Base-by-base conservation (phyloP, 345 rosid genomes). In the Diplotaxis tenuifolia region DNA sequence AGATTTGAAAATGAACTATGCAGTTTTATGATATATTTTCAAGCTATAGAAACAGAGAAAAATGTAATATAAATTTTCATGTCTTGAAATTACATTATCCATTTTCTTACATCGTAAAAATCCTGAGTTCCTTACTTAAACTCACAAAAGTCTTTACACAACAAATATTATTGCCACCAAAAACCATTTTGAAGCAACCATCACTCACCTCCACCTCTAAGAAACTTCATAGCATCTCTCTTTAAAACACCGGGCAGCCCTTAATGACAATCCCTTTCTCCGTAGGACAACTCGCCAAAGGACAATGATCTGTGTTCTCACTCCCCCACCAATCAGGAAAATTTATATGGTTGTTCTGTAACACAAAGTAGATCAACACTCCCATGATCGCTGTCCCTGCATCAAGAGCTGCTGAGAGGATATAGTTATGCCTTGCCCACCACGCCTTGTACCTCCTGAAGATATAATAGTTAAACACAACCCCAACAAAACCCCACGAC, bases 361-460 rank as follows among this genome's bases (percentile, higher is more conserved):
- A 84, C 7, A 77, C 9, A 15, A 87, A 83, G 68, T 62, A 90
- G 15, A 92, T 74, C 50, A 88, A 14, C 6, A 90, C 68, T 34
- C 80, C 95, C 93, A 88, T 84, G 69, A 85, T 79, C 1, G 95
- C 95, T 31, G 88, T 62, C n/a, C 95, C 95, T 9, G 87, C 96
- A 78, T 88, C 95, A 53, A 92, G 29, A 55, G 50, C 50, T 2
- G 50, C 50, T 5, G 50, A 42, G 1, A 42, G 50, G 2, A 42
- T 42, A 0, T 42, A 42, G 50, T 42, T 42, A 42, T 42, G 50
- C 18, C 50, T 42, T n/a, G 50, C 50, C 50, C 50, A 42, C 50
- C 50, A 42, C 16, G 50, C 50, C 50, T 42, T 42, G 50, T 42
- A 42, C 82, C 96, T 5, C 4, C 71, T 87, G 73, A 83, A 90